Conservation (phyloP, 345 rosid species). For the Lenwebbia sp. region DNA sequence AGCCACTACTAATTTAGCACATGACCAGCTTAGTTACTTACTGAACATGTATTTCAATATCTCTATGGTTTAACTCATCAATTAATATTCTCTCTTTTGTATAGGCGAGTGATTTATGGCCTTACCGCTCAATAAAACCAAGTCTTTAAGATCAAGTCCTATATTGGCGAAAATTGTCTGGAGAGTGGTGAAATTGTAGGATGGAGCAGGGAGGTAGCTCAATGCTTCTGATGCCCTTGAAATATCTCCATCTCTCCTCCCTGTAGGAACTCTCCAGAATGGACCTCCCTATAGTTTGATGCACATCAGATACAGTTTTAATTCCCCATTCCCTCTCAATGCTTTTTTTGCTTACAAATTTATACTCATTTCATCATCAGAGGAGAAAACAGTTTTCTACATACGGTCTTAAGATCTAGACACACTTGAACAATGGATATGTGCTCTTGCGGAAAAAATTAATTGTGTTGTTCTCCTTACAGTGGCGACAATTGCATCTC, state of each 20-base stretch:
- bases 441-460: background rate
- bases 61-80: background rate
- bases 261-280: constrained; percentile 78
- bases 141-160: constrained; percentile 62
- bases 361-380: background rate
- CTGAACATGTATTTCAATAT: background rate
- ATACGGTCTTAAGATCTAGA: background rate
- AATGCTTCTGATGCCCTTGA: constrained; percentile 53
- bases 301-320: background rate
- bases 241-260: constrained; percentile 61
- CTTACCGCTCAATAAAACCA: constrained; percentile 57
- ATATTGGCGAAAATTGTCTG: constrained; percentile 37
- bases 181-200: constrained; percentile 45
- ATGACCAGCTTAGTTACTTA: background rate
- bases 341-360: background rate
- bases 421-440: background rate
- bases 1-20: background rate
- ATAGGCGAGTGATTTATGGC: background rate
- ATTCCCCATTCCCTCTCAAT: background rate
- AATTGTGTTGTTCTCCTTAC: constrained; percentile 20
- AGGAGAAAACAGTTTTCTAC: background rate
- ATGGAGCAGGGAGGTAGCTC: constrained; percentile 47
- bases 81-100: background rate
- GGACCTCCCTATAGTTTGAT: constrained; percentile 55
- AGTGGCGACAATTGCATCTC: constrained; percentile 57